Conservation (phyloP, 2,329 filamentous ascomycete species). For the Diaporthe citrichinensis region DNA sequence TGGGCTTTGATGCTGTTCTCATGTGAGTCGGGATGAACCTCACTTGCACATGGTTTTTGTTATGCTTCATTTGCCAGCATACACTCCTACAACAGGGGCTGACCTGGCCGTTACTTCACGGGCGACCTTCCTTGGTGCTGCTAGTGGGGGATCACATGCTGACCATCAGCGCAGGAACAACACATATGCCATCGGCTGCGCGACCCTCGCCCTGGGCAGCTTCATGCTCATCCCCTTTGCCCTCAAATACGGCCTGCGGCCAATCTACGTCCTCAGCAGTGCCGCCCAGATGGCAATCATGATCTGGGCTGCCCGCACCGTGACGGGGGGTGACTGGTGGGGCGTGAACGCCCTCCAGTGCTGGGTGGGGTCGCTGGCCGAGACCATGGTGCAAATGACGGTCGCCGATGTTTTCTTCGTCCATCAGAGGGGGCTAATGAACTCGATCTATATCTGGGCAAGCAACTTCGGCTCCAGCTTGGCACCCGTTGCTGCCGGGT, state of each 20-base stretch:
- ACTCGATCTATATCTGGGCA: constrained; percentile 60
- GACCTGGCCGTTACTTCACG: constrained; percentile 45
- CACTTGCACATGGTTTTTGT: neutral
- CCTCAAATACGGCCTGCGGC: constrained; percentile 60
- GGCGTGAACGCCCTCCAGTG: constrained; percentile 59
- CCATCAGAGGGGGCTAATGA: constrained; percentile 62
- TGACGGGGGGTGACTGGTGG: constrained; percentile 59
- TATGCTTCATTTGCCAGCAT: neutral
- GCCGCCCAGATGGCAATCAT: constrained; percentile 53
- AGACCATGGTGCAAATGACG: constrained; percentile 62
- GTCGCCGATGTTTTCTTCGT: constrained; percentile 64
- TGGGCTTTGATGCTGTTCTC: constrained; percentile 52
- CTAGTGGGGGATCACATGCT: neutral
- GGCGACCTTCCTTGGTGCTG: neutral
- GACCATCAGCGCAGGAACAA: constrained; percentile 51
- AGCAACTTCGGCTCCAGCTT: constrained; percentile 49
- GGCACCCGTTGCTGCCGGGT: constrained; percentile 41
- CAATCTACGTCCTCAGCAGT: constrained; percentile 60
- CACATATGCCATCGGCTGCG: constrained; percentile 59
- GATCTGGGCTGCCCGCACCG: constrained; percentile 59
- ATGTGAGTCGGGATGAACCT: constrained; percentile 45
- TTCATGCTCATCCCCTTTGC: constrained; percentile 61
- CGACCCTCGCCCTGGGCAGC: constrained; percentile 56
- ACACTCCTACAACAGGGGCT: neutral
- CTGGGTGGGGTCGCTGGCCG: constrained; percentile 58